Conservation (phyloP, 2,329 filamentous ascomycete genomes). For the Xylogone sp. region DNA sequence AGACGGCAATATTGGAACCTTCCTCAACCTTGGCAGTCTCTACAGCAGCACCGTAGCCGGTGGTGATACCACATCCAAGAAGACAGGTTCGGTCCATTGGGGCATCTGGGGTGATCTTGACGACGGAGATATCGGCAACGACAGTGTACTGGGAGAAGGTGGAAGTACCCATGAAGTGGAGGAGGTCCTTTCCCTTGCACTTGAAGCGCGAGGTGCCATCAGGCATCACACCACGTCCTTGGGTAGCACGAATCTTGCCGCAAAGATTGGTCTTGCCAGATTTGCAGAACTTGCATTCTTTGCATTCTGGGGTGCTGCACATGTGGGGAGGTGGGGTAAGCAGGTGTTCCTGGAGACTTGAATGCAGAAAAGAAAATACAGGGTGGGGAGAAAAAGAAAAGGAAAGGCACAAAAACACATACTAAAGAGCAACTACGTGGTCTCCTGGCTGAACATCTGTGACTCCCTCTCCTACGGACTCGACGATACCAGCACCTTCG, state of each 20-base stretch:
- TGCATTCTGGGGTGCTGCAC: constrained; percentile 86
- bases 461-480: constrained; percentile 91
- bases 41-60: constrained; percentile 91
- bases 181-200: constrained; percentile 89
- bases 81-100: constrained; percentile 95
- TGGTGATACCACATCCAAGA: constrained; percentile 97
- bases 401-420: constrained; percentile 30
- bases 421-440: constrained; percentile 87
- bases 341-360: not conserved
- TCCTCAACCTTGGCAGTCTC: constrained; percentile 91
- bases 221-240: constrained; percentile 94
- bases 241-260: constrained; percentile 96
- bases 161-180: constrained; percentile 99
- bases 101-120: constrained; percentile 84
- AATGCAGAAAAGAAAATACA: constrained; percentile 5
- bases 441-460: constrained; percentile 92
- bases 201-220: constrained; percentile 94
- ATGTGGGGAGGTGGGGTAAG: not conserved
- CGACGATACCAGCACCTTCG: constrained; percentile 87
- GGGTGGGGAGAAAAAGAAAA: constrained; percentile 2
- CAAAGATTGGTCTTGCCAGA: constrained; percentile 99
- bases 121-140: constrained; percentile 96
- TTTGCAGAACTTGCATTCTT: constrained; percentile 99
- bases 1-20: constrained; percentile 85
- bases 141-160: constrained; percentile 99